A percentile compares a stretch with the other conserved stretches of the same genome.
phyloP scores from a whole-genome alignment of 768 basidiomycete genomes.

The Podaxis sp. region DNA sequence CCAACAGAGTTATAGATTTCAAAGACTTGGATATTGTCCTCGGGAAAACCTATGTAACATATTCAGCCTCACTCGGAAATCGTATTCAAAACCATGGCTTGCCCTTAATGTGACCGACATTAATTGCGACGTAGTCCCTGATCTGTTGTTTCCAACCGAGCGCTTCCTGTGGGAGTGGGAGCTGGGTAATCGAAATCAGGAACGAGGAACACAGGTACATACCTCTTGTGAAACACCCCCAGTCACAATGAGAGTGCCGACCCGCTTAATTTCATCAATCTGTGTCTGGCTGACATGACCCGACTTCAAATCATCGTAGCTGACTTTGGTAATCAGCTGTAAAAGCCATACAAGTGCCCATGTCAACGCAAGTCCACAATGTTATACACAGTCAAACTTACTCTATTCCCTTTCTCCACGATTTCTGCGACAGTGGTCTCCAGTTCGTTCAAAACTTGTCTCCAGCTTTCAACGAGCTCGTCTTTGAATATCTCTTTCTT shows the following conservation, averaged over 20 bases:
- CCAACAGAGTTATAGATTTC: constrained; percentile 67
- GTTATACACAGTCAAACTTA: constrained; percentile 22
- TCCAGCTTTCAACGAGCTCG: constrained; percentile 51
- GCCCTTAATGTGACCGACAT: constrained; percentile 60
- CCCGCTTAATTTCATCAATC: constrained; percentile 45
- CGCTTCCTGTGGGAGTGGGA: constrained; percentile 31
- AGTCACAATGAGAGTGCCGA: constrained; percentile 57
- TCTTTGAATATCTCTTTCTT: constrained; percentile 56
- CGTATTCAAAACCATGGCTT: constrained; percentile 34
- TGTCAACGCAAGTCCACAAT: background rate
- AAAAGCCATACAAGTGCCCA: background rate
- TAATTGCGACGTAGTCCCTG: constrained; percentile 50
- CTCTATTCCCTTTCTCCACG: constrained; percentile 42
- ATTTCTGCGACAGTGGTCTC: constrained; percentile 41
- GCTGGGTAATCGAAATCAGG: background rate
- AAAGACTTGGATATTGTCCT: constrained; percentile 64
- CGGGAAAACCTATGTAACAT: constrained; percentile 51
- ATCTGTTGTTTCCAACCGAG: constrained; percentile 53
- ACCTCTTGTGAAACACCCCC: constrained; percentile 51
- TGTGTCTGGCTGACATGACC: constrained; percentile 36
- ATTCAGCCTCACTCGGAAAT: constrained; percentile 33
- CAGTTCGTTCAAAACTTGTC: constrained; percentile 49
- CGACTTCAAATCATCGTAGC: constrained; percentile 47
- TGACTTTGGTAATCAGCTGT: constrained; percentile 65
- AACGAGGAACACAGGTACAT: background rate